Evolutionary conservation across 2,329 filamentous ascomycete genomes (phyloP).

Genomic region (Coniella vitis): DNA sequence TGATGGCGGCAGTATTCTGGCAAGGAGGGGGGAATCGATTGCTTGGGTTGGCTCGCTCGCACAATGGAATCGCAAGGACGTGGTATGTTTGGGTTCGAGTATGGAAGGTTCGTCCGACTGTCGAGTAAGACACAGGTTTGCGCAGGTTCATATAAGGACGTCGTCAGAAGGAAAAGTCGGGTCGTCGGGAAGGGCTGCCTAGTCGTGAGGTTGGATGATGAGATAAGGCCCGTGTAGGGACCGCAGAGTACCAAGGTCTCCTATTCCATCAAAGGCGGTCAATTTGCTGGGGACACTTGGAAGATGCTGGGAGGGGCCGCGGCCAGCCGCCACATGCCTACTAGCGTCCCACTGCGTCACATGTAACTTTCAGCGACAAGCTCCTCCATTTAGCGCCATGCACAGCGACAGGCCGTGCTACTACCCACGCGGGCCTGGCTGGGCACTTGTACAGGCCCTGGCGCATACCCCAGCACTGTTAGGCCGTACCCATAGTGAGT

Average conservation of each 20-base stretch:
- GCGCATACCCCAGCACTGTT: too few relatives aligned
- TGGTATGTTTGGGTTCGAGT: too few relatives aligned
- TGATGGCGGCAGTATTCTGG: conserved; percentile 36
- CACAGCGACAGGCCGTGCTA: too few relatives aligned
- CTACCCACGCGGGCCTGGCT: too few relatives aligned
- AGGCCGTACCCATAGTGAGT: too few relatives aligned
- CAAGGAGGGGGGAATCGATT: not conserved
- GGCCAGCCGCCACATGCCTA: not conserved
- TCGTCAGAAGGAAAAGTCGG: too few relatives aligned
- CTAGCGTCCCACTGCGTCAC: not conserved
- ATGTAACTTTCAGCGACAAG: not conserved
- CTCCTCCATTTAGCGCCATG: too few relatives aligned
- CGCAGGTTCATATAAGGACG: too few relatives aligned
- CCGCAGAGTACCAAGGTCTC: not conserved
- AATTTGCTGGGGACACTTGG: not conserved
- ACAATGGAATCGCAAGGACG: not conserved
- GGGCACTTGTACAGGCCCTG: too few relatives aligned
- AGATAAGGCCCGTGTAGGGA: not conserved
- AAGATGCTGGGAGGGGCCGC: not conserved
- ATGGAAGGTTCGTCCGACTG: too few relatives aligned
- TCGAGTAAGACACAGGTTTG: too few relatives aligned
- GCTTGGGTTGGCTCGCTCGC: not conserved
- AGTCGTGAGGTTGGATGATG: not conserved
- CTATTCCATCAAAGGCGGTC: not conserved
- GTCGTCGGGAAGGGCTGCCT: not conserved